Conservation (phyloP, 371 early-diverging fungal species). For the Actinomucor elegans region DNA sequence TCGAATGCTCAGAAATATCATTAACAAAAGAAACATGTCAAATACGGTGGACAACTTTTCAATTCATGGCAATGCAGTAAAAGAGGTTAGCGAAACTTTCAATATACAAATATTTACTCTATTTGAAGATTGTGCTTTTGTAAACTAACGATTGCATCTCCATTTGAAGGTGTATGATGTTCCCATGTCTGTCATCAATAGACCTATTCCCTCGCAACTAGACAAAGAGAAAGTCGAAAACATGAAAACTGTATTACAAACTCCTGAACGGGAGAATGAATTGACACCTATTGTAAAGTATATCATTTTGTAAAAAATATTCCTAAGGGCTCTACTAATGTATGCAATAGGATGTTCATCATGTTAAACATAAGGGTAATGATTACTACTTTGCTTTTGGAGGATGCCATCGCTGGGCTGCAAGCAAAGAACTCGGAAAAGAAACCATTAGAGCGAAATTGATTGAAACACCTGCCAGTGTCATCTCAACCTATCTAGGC, state of each 20-base stretch:
- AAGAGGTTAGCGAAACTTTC: constrained; percentile 19
- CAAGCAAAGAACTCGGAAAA: constrained; percentile 39
- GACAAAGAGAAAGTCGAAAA: constrained; percentile 43
- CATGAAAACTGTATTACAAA: constrained; percentile 34
- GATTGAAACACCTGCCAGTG: constrained; percentile 41
- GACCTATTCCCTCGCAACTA: constrained; percentile 46
- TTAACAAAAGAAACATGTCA: constrained; percentile 10
- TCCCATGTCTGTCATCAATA: constrained; percentile 42
- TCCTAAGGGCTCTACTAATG: too few relatives aligned
- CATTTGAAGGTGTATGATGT: constrained; percentile 35
- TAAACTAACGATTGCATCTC: neutral
- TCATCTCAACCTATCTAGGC: constrained; percentile 43
- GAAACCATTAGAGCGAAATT: constrained; percentile 44
- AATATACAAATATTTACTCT: neutral
- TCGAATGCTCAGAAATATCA: constrained; percentile 2
- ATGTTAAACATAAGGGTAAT: constrained; percentile 36
- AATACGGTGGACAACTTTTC: constrained; percentile 38
- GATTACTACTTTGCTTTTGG: constrained; percentile 54
- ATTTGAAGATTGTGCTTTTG: neutral
- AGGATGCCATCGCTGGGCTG: constrained; percentile 54
- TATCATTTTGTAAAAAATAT: too few relatives aligned
- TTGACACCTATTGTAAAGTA: constrained; percentile 50
- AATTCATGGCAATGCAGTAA: constrained; percentile 38
- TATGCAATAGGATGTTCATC: constrained; percentile 38
- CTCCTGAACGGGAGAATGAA: constrained; percentile 29